Conservation (phyloP, 1,139 yeast genomes). For the Saccharomyces pastorianus region DNA sequence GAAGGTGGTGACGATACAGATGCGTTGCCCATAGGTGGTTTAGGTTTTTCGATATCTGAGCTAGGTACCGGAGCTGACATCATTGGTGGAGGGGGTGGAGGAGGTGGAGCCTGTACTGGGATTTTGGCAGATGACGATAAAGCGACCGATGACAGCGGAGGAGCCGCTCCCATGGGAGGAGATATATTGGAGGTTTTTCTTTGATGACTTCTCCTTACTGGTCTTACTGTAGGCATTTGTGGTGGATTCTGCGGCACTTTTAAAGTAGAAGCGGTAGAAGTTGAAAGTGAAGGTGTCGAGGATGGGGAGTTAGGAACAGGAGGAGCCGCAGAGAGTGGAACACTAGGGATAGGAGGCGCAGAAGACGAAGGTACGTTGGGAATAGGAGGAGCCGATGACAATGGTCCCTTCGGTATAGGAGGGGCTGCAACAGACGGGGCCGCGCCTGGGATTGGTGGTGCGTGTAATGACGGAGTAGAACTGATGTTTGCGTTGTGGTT, state of each 20-base stretch:
- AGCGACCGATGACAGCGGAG: constrained; percentile 12
- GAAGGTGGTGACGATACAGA: neutral
- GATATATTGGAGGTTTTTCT: constrained; percentile 18
- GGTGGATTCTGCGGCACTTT: constrained; percentile 5
- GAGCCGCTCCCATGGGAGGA: constrained; percentile 9
- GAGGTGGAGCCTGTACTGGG: constrained; percentile 17
- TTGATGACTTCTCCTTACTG: constrained; percentile 19
- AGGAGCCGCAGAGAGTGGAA: constrained; percentile 7
- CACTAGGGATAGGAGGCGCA: constrained; percentile 14
- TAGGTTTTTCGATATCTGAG: neutral
- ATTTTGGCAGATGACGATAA: constrained; percentile 22
- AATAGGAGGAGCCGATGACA: constrained; percentile 9
- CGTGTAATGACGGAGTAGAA: constrained; percentile 1
- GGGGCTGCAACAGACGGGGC: constrained; percentile 21
- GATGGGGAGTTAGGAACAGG: constrained; percentile 22
- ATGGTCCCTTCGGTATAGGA: constrained; percentile 8
- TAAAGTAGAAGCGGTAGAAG: constrained; percentile 7
- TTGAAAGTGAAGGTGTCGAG: constrained; percentile 14
- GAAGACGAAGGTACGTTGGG: constrained; percentile 10
- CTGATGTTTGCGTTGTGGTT: constrained; percentile 8
- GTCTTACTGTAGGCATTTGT: constrained; percentile 19
- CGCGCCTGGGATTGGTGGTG: constrained; percentile 2
- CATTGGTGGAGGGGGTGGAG: constrained; percentile 1
- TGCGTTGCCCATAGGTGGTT: neutral
- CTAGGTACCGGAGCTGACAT: neutral